phyloP scores from a whole-genome alignment of 1,284 basidiomycete genomes.

The Chalciporus sp. region DNA sequence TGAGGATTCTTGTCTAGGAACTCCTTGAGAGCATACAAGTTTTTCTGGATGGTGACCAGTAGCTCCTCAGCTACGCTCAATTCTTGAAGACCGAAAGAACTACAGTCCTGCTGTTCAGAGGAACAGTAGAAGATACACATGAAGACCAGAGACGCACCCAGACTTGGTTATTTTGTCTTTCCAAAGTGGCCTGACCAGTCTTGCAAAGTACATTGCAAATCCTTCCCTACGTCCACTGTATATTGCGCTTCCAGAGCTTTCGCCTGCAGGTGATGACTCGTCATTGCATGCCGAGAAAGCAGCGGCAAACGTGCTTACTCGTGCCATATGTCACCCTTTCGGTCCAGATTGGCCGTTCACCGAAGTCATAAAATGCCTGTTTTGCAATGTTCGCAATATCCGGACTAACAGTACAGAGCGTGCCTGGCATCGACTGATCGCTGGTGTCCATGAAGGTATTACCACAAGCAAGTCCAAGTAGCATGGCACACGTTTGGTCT shows the following conservation, averaged over 20 bases:
- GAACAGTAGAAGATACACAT: background rate
- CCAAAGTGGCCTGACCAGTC: conserved; percentile 89
- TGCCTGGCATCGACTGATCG: conserved; percentile 50
- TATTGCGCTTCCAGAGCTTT: conserved; percentile 71
- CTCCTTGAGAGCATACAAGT: conserved; percentile 74
- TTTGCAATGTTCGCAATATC: conserved; percentile 73
- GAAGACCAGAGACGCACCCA: conserved; percentile 44
- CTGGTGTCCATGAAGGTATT: conserved; percentile 69
- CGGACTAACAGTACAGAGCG: conserved; percentile 52
- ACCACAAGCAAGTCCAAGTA: conserved; percentile 78
- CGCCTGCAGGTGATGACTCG: conserved; percentile 42
- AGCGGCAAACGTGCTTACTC: conserved; percentile 43
- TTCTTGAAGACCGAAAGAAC: conserved; percentile 48
- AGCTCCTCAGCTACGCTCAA: conserved; percentile 64
- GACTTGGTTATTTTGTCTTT: conserved; percentile 71
- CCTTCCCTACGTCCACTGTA: conserved; percentile 92
- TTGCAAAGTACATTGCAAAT: conserved; percentile 83
- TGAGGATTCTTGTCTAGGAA: conserved; percentile 80
- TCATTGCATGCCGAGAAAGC: conserved; percentile 3
- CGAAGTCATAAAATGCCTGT: conserved; percentile 82
- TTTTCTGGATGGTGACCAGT: conserved; percentile 75
- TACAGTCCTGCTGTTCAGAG: conserved; percentile 23
- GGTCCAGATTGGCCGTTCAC: conserved; percentile 78
- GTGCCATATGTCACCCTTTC: conserved; percentile 74
- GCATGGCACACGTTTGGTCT: conserved; percentile 90